Evolutionary conservation across 2,329 filamentous ascomycete genomes (phyloP).

Genomic region (Dryadomyces sulphureus): DNA sequence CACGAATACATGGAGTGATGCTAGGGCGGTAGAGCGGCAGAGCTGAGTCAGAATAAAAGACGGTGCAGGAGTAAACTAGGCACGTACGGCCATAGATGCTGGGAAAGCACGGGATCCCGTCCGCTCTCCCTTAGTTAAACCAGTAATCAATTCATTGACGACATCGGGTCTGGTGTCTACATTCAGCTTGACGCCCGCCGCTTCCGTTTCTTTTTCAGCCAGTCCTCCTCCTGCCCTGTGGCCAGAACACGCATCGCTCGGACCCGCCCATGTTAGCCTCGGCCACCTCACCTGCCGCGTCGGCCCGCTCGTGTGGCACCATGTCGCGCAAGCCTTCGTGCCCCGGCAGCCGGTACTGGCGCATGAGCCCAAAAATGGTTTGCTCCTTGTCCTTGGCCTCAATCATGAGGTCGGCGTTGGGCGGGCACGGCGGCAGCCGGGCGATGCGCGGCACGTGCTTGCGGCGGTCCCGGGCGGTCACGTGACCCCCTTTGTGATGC

Average conservation of each 20-base stretch:
- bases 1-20: not conserved
- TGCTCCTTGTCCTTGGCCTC: constrained; percentile 98
- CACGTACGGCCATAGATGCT: too few species aligned
- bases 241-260: constrained; percentile 78
- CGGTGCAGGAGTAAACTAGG: too few species aligned
- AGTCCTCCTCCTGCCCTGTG: constrained; percentile 77
- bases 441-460: constrained; percentile 74
- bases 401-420: constrained; percentile 94
- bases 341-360: constrained; percentile 69
- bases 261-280: constrained; percentile 80
- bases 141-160: too few species aligned
- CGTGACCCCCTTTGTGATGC: constrained; percentile 44
- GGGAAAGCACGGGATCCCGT: too few species aligned
- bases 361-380: constrained; percentile 88
- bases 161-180: too few species aligned
- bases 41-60: too few species aligned
- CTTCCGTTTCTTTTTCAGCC: constrained; percentile 51
- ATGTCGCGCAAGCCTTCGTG: constrained; percentile 64
- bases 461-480: constrained; percentile 62
- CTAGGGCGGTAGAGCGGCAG: too few species aligned
- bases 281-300: constrained; percentile 41
- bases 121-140: too few species aligned
- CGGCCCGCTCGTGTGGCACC: constrained; percentile 58
- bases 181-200: too few species aligned
- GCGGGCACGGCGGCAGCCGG: constrained; percentile 66